Evolutionary conservation across 306 rosid genomes (phyloP), one percentile per base, ranked within the genome.

Genomic region (Fragaria iinumae): DNA sequence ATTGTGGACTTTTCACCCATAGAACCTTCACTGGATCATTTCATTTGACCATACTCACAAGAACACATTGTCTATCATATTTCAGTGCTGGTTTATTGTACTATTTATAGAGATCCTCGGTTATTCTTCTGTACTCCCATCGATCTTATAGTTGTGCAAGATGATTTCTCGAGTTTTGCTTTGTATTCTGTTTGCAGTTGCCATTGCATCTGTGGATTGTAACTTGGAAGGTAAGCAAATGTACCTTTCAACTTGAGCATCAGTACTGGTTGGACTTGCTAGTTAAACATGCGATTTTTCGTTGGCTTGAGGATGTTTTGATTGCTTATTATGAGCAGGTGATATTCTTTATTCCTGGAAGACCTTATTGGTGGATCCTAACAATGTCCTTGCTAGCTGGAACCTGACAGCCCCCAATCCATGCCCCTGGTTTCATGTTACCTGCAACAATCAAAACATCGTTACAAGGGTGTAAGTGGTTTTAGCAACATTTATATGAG

Each of bases 311-410:
- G 11, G 4, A 14, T 66, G 32, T 53, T 67, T n/a, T 67, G 20
- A 59, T n/a, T 29, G 75, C 57, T 32, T 39, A 11, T 29, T 50
- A 34, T 38, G 16, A 17, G 36, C 45, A 73, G 81, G 63, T 65
- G 85, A 81, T 75, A 68, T 62, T 60, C 83, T 85, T 0, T 0
- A 3, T 62, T 76, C 76, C 4, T 76, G 82, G 82, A 85, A 72
- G 62, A 2, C 36, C 69, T 9, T 25, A 8, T 47, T 85, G 77
- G 49, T 2, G 0, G 86, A 85, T 57, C 84, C 78, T n/a, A 12
- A 67, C 32, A 57, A 67, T 69, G 78, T 76, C 52, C 81, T 81
- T n/a, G 60, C 60, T 62, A 84, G 83, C 56, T 85, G 88, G 88
- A 76, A 82, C 43, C 72, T 73, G 9, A 79, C 64, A 5, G 57